Evolutionary conservation across 2,329 filamentous ascomycete species (phyloP), one percentile per base, ranked within the genome.

Genomic region (Colletotrichum simmondsii): DNA sequence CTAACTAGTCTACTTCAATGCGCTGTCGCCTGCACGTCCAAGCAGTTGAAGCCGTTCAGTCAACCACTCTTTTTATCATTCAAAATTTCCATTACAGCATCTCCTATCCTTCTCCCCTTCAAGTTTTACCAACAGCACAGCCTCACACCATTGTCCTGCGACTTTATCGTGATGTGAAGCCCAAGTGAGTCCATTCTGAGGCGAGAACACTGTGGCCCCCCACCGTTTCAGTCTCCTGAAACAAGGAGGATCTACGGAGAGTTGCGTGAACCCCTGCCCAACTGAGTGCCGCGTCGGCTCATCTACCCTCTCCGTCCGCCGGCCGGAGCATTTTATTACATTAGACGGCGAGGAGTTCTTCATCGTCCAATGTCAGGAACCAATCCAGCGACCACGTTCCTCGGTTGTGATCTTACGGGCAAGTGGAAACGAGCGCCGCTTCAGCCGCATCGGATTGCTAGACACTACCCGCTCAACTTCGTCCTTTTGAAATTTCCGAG

Each of bases 191-290:
- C 62, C 62, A 65, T 54, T 35, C 37, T 67, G 68, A 37, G 63
- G 68, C 68, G 68, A 52, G 28, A 67, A 58, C 70, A 49, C 32
- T 35, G 70, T 61, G 66, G 59, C 46, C 30, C 53, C 53, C 14
- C 59, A 28, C 28, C 60, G 70, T 72, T 72, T 70, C 70, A 72
- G 66, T 56, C 70, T 65, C 70, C 70, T 72, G 70, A 72, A 72
- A 72, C 70, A 65, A 57, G 66, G 66, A 72, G 66, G 58, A 68
- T 59, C 52, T 42, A 37, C 69, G 60, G 32, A 56, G 46, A n/a
- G 70, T 56, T 12, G 59, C 65, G 63, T 68, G 59, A 59, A 57
- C 42, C 46, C 59, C 37, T 37, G 10, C 35, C 28, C 28, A 12
- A 65, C n/a, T n/a, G 7, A 26, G 2, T 42, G 30, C 22, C 24